These are phyloP conservation scores for Rhodosorus marinus DNA, from an alignment of 23 red algal species.

Conservation along the genomic window DNA sequence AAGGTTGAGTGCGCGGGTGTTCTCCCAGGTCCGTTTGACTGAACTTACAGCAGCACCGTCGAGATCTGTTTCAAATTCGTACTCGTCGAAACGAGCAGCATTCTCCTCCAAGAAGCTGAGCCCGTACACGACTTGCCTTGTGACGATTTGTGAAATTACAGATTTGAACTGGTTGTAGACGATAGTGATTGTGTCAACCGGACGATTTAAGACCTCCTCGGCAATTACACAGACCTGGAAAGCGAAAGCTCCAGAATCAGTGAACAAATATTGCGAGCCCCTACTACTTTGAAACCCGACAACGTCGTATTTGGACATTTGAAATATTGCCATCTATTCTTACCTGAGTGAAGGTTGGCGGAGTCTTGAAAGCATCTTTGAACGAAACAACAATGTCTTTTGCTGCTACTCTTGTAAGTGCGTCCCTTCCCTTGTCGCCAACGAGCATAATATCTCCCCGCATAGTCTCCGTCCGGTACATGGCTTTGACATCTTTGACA, in stretches of 20 bases:
- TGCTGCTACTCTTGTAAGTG: slow-evolving; percentile 34
- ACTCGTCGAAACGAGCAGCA: slow-evolving; percentile 69
- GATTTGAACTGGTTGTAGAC: slow-evolving; percentile 91
- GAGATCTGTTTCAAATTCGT: slow-evolving; percentile 98
- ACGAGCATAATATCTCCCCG: slow-evolving; percentile 48
- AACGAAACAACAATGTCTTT: slow-evolving; percentile 48
- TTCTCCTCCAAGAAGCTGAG: slow-evolving; percentile 55
- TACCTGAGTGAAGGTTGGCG: slow-evolving; percentile 46
- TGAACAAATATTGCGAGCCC: no score
- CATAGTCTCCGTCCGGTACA: slow-evolving; percentile 18
- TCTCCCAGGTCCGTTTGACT: no score
- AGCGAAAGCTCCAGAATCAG: no score
- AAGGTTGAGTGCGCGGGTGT: no score
- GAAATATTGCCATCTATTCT: no score
- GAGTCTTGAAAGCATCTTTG: slow-evolving; percentile 90
- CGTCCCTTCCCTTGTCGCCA: slow-evolving; percentile 91
- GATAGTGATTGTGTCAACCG: slow-evolving; percentile 43
- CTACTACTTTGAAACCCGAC: no score
- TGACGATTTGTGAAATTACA: slow-evolving; percentile 68
- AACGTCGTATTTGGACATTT: no score
- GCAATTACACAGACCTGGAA: slow-evolving; percentile 78
- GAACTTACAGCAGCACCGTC: no score
- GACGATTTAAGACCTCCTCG: slow-evolving; percentile 72
- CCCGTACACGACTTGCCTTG: slow-evolving; percentile 40
- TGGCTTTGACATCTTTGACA: slow-evolving; percentile 38